A percentile compares a stretch with the other conserved stretches of the same genome.
These are phyloP conservation scores for Moesziomyces antarcticus DNA, from an alignment of 1,284 basidiomycete genomes.

Conservation along the genomic window DNA sequence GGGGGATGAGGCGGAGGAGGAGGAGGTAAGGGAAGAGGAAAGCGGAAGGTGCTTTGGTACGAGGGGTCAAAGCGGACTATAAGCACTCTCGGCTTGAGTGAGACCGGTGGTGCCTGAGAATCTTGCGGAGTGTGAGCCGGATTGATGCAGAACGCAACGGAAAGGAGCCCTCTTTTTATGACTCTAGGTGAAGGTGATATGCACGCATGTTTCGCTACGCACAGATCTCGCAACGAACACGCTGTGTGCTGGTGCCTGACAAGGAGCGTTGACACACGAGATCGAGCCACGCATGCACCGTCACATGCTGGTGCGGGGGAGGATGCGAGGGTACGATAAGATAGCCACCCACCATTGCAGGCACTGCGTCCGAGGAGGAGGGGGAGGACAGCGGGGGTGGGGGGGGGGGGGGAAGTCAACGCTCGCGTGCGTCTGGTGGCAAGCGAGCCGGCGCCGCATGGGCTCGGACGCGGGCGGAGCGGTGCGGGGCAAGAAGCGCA, in stretches of 20 bases:
- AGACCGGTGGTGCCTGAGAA: too few relatives aligned
- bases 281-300: neutral
- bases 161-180: neutral
- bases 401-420: neutral
- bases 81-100: too few relatives aligned
- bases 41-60: neutral
- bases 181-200: neutral
- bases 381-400: neutral
- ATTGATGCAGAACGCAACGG: too few relatives aligned
- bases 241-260: too few relatives aligned
- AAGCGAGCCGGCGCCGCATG: too few relatives aligned
- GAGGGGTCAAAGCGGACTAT: neutral
- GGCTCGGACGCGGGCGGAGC: too few relatives aligned
- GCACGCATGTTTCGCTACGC: neutral
- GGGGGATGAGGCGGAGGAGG: conserved; percentile 6
- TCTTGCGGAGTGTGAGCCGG: too few relatives aligned
- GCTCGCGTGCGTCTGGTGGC: too few relatives aligned
- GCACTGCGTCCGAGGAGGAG: neutral
- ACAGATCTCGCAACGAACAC: too few relatives aligned
- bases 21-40: neutral
- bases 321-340: conserved; percentile 6
- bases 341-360: conserved; percentile 4
- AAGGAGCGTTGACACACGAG: too few relatives aligned
- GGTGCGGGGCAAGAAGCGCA: neutral
- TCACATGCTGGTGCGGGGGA: conserved; percentile 4